phyloP scores from a whole-genome alignment of 177 flowering plant species.

The Vitis hybrid region DNA sequence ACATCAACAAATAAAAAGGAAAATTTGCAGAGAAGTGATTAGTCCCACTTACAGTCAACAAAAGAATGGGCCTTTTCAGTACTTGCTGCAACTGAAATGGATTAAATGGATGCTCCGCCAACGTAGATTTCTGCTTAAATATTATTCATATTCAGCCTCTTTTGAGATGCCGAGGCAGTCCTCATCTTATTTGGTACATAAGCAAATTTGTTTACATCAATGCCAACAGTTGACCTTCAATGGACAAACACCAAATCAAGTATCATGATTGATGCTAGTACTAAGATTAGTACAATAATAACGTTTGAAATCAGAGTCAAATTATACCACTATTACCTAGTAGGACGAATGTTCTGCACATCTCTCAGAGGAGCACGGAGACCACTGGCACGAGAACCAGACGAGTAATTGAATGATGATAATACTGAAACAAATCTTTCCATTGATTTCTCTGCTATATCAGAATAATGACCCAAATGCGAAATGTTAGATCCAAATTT shows the following conservation, averaged over 20 bases:
- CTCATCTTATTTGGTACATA: slow-evolving; percentile 46
- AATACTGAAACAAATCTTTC: slow-evolving; percentile 74
- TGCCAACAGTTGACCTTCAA: slow-evolving; percentile 34
- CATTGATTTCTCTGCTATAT: slow-evolving; percentile 86
- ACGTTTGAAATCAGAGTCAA: background rate
- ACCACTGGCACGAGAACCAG: slow-evolving; percentile 98
- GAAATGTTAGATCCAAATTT: slow-evolving; percentile 85
- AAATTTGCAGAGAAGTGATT: background rate
- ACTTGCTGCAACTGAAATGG: slow-evolving; percentile 8
- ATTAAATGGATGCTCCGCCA: background rate
- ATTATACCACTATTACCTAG: slow-evolving; percentile 36
- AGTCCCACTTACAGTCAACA: slow-evolving; percentile 2
- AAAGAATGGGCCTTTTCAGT: background rate
- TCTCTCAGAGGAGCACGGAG: slow-evolving; percentile 94
- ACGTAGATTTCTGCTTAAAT: slow-evolving; percentile 7
- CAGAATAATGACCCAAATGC: slow-evolving; percentile 69
- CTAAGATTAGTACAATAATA: background rate
- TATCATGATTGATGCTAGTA: background rate
- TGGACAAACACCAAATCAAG: slow-evolving; percentile 1
- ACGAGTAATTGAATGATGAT: slow-evolving; percentile 64
- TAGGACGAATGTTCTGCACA: slow-evolving; percentile 45
- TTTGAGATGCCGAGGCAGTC: slow-evolving; percentile 21
- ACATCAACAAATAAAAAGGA: background rate
- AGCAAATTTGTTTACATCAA: slow-evolving; percentile 54
- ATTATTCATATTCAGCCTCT: slow-evolving; percentile 22